A percentile compares a stretch with the other conserved stretches of the same genome.
Evolutionary conservation across 768 basidiomycete genomes (phyloP).

Genomic region (Cystobasidium tubakii): DNA sequence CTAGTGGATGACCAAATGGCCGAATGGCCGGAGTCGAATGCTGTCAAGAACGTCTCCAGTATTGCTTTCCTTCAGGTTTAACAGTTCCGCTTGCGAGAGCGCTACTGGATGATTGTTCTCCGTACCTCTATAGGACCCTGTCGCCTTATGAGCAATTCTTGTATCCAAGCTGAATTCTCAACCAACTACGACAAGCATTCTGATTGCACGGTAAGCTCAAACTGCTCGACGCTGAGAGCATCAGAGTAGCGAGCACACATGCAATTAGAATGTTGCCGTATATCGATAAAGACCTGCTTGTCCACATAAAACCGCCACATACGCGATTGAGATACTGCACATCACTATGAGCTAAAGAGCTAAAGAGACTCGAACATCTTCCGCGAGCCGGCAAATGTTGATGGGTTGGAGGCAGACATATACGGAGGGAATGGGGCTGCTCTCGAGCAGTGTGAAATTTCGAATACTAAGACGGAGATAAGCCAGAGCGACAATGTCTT

Average conservation of each 20-base stretch:
- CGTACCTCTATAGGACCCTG: too few relatives aligned
- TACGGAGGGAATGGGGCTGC: neutral
- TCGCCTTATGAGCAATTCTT: too few relatives aligned
- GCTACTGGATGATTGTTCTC: too few relatives aligned
- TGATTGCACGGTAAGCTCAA: conserved; percentile 5
- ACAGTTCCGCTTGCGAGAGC: too few relatives aligned
- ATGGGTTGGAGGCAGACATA: neutral
- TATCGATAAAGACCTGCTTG: neutral
- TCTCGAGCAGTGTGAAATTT: neutral
- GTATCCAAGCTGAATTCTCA: neutral
- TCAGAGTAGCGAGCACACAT: conserved; percentile 3
- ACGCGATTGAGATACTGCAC: neutral
- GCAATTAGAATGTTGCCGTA: neutral
- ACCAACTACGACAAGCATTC: neutral
- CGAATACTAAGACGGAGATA: too few relatives aligned
- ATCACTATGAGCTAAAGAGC: too few relatives aligned
- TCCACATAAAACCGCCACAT: neutral
- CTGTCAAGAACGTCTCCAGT: too few relatives aligned
- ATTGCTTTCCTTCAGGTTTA: too few relatives aligned
- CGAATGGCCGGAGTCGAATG: too few relatives aligned
- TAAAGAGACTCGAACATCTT: too few relatives aligned
- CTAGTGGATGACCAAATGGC: too few relatives aligned
- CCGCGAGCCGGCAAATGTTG: too few relatives aligned
- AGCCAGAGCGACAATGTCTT: neutral
- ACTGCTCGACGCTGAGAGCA: neutral